Evolutionary conservation across 2,329 filamentous ascomycete species (phyloP), one percentile per base, ranked within the genome.

Genomic region (Grosmannia huntii): DNA sequence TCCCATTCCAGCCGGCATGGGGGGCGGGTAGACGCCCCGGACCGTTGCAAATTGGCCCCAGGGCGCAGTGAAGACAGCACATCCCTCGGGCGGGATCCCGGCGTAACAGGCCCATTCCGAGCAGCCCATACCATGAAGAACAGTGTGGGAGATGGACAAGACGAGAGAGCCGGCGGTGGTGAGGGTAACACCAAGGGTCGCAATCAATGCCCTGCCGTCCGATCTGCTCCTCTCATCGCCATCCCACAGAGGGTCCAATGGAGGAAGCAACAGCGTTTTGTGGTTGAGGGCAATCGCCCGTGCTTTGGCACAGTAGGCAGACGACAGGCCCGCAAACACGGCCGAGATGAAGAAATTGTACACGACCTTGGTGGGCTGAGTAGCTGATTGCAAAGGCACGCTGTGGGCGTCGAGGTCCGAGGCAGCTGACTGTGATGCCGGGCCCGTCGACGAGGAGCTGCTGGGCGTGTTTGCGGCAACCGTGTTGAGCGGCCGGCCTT

Each of bases 81-180:
- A 69, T 21, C 75, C 73, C 0, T 74, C 65, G 9, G 72, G 69
- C 5, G 72, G 70, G 5, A 74, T 62, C 48, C 70, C 72, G 16
- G 71, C 66, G 16, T 70, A 69, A 36, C 74, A 61, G 7, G 68
- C 67, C 60, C 81, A 75, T 19, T 76, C 74, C 23, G 77, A 69
- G 1, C 72, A 73, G 16, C 74, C 66, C 46, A 83, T 67, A 7
- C 76, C 78, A 44, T 73, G 70, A 49, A 78, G 75, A 46, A 72
- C 66, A 4, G 76, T 73, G 54, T 81, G 71, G 46, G 71, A 72
- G 28, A 83, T 65, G 49, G 73, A 75, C 28, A 82, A 69, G 16
- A 83, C 68, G 9, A 84, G 69, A 12, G 74, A 73, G 2, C 81
- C 81, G 0, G 77, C 78, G 1, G 78, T 82, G 6, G 80, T 83